Percentiles rank a stretch among this genome's conserved stretches.
phyloP scores from a whole-genome alignment of 2,329 filamentous ascomycete species.

The Phyllosticta paracitricarpa region DNA sequence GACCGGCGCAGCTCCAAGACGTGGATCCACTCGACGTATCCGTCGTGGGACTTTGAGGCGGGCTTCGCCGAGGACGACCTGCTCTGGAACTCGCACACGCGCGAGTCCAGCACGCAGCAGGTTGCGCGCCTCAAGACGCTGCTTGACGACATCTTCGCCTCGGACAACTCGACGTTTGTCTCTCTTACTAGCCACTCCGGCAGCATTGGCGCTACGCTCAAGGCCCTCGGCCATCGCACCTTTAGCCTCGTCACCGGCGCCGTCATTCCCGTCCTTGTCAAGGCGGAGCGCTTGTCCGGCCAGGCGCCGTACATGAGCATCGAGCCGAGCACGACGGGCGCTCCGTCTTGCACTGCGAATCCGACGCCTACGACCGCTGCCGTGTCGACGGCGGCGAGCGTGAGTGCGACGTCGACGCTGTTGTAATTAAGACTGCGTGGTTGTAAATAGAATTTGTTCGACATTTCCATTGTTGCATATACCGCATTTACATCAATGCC shows the following conservation, averaged over 20 bases:
- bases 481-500: too few species aligned
- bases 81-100: slow-evolving; percentile 35
- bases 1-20: slow-evolving; percentile 49
- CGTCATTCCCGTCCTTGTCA: slow-evolving; percentile 58
- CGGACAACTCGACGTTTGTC: slow-evolving; percentile 39
- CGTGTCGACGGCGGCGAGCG: not conserved
- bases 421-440: not conserved
- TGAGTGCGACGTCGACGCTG: slow-evolving; percentile 3
- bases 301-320: not conserved
- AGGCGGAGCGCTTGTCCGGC: slow-evolving; percentile 37
- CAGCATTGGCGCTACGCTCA: slow-evolving; percentile 45
- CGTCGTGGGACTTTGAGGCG: slow-evolving; percentile 46
- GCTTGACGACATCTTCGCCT: slow-evolving; percentile 44
- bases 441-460: not conserved
- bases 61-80: slow-evolving; percentile 52
- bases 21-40: slow-evolving; percentile 44
- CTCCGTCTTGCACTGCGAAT: slow-evolving; percentile 3
- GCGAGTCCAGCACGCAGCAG: slow-evolving; percentile 6
- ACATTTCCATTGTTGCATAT: not conserved
- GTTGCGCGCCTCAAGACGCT: slow-evolving; percentile 22
- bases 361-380: not conserved
- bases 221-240: slow-evolving; percentile 49
- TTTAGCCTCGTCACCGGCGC: slow-evolving; percentile 57
- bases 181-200: slow-evolving; percentile 51
- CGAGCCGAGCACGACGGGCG: not conserved